phyloP scores from a whole-genome alignment of 2,329 filamentous ascomycete species.

The Hymenoscyphus albidus region DNA sequence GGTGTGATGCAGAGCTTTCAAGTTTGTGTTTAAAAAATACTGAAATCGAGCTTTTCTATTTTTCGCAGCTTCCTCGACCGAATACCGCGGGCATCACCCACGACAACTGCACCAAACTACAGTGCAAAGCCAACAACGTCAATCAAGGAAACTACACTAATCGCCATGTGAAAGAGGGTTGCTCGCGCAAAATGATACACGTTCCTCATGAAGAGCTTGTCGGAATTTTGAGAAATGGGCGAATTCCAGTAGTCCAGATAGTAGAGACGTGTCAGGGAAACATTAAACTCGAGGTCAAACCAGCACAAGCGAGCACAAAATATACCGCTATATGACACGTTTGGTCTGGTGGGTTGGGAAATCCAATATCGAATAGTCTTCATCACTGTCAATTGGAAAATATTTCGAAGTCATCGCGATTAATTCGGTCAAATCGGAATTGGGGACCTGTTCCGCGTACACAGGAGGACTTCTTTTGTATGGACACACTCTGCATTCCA shows the following conservation, averaged over 20 bases:
- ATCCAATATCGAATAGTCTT: not conserved
- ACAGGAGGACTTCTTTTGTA: not conserved
- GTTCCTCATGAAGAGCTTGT: not conserved
- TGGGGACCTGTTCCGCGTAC: too few relatives aligned
- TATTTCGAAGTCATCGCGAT: not conserved
- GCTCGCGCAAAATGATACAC: not conserved
- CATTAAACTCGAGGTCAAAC: not conserved
- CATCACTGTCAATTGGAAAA: not conserved
- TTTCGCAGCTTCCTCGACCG: not conserved
- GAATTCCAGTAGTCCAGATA: not conserved
- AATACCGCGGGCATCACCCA: not conserved
- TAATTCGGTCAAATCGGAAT: too few relatives aligned
- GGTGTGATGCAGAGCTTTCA: not conserved
- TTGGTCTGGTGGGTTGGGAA: not conserved
- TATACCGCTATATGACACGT: not conserved
- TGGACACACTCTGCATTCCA: not conserved
- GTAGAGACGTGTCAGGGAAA: not conserved
- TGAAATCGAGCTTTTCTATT: not conserved
- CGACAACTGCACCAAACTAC: not conserved
- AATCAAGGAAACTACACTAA: not conserved
- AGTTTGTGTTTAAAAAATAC: not conserved
- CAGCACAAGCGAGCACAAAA: not conserved
- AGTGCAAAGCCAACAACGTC: not conserved
- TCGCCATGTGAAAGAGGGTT: not conserved
- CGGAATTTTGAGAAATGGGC: not conserved